Percentiles rank a stretch among this genome's conserved stretches.
These are phyloP conservation scores for Amaranthus cruentus DNA, from an alignment of 148 eudicot genomes.

Conservation along the genomic window DNA sequence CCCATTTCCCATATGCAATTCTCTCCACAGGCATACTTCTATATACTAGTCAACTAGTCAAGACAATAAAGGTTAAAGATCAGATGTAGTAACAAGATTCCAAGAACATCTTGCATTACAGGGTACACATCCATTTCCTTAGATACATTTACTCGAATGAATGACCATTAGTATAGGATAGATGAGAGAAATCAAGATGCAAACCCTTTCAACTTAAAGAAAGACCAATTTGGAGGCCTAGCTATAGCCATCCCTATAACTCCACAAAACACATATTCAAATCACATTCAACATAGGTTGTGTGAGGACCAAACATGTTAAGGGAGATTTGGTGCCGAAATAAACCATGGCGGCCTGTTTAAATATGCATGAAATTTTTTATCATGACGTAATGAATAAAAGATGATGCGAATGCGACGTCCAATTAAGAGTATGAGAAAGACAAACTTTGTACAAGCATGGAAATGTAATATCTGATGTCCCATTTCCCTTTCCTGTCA, in stretches of 20 bases:
- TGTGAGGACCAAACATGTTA: background rate
- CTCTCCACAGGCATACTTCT: background rate
- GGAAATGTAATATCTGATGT: background rate
- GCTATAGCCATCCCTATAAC: background rate
- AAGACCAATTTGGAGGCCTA: slow-evolving; percentile 3
- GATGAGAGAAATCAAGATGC: background rate
- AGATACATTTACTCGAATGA: background rate
- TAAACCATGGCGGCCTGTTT: background rate
- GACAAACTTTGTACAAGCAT: background rate
- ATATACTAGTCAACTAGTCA: slow-evolving; percentile 2
- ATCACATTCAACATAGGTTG: background rate
- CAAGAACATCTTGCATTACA: slow-evolving; percentile 1
- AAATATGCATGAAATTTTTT: background rate
- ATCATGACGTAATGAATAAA: background rate
- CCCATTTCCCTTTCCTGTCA: background rate
- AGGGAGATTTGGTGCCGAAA: background rate
- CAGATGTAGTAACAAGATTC: background rate
- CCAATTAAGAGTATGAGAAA: background rate
- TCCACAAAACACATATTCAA: background rate
- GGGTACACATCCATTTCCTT: slow-evolving; percentile 1
- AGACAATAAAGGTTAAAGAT: background rate
- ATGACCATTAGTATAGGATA: background rate
- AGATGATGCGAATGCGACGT: background rate
- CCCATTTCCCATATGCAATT: background rate
- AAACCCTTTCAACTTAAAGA: background rate